These are phyloP conservation scores for Mycosphaerella arachidis DNA, from an alignment of 2,329 filamentous ascomycete genomes.

Conservation along the genomic window DNA sequence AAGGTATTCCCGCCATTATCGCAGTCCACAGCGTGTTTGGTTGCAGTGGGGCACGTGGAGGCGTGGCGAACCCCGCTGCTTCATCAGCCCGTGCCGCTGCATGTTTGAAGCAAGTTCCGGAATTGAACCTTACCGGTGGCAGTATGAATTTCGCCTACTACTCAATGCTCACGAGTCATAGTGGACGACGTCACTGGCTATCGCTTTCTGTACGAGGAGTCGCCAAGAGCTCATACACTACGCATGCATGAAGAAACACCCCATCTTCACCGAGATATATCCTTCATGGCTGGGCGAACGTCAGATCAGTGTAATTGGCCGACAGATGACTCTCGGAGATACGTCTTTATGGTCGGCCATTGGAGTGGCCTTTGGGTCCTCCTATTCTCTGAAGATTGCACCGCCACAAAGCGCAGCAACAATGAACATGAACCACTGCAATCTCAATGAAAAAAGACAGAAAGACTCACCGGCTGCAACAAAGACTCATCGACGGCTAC, in stretches of 20 bases:
- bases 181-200: no score
- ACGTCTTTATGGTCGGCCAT: neutral
- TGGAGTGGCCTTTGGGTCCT: neutral
- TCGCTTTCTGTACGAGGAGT: neutral
- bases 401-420: neutral
- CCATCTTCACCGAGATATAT: neutral
- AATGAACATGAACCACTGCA: neutral
- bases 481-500: neutral
- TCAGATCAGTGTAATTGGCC: neutral
- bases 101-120: neutral
- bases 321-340: neutral
- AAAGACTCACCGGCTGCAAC: neutral
- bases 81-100: neutral
- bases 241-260: neutral
- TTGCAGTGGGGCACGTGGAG: no score
- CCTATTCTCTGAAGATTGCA: neutral
- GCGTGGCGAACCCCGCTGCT: no score
- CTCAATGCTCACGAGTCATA: no score
- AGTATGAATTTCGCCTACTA: neutral
- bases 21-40: neutral
- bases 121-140: neutral
- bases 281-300: neutral
- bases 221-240: neutral
- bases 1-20: neutral
- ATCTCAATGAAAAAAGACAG: neutral